phyloP scores from a whole-genome alignment of 768 basidiomycete species.

The Mycena capillaripes region DNA sequence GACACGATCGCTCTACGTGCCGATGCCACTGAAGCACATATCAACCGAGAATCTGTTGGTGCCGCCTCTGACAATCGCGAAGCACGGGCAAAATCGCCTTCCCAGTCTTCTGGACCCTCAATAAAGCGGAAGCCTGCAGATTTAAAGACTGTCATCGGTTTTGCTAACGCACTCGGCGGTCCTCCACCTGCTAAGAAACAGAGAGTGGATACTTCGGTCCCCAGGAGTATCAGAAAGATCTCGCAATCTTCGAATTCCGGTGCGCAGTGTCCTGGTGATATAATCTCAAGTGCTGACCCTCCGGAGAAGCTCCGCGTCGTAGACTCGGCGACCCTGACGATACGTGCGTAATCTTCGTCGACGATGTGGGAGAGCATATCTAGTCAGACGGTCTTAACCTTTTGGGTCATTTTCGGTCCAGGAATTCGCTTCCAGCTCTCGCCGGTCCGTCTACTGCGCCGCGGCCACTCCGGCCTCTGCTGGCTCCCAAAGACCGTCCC shows the following conservation, averaged over 20 bases:
- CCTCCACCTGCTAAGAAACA: constrained; percentile 21
- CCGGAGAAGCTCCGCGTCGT: background rate
- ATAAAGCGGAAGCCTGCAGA: too few species aligned
- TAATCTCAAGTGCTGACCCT: constrained; percentile 1
- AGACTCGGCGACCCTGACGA: constrained; percentile 6
- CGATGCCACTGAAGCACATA: too few species aligned
- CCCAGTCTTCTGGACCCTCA: too few species aligned
- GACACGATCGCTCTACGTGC: too few species aligned
- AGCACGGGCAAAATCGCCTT: too few species aligned
- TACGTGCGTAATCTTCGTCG: background rate
- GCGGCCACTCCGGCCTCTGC: too few species aligned
- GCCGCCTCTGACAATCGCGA: too few species aligned
- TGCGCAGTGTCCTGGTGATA: background rate
- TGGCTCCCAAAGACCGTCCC: constrained; percentile 27
- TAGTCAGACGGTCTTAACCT: background rate
- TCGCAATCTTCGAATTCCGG: constrained; percentile 7
- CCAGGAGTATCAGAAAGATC: constrained; percentile 21
- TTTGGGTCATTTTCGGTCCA: background rate
- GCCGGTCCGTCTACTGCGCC: background rate
- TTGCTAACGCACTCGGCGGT: background rate
- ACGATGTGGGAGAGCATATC: background rate
- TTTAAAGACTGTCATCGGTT: background rate
- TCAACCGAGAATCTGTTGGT: too few species aligned
- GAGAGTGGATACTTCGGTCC: background rate
- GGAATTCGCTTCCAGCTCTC: background rate